Evolutionary conservation across 2,329 filamentous ascomycete genomes (phyloP), one percentile per base, ranked within the genome.

Genomic region (Zalaria obscura): DNA sequence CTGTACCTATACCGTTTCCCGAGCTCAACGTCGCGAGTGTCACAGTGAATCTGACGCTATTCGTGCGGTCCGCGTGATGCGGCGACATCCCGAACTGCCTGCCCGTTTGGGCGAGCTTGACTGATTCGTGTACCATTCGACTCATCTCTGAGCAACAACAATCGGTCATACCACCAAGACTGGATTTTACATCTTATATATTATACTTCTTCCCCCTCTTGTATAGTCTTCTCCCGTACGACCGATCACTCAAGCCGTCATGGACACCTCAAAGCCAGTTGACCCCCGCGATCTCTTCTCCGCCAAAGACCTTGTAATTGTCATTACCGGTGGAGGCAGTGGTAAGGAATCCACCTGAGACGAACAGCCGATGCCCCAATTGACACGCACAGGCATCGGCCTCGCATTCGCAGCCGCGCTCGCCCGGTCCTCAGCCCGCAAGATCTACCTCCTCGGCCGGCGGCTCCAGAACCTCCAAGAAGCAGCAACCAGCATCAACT

Each of bases 391-490:
- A 47, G 45, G 45, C 8, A 45, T 48, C 10, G 46, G 46, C n/a
- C 46, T 45, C 10, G 46, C 46, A 11, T 48, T 65, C 35, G 56
- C 62, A 5, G 52, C 59, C 2, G 52, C 61, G 6, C 53, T 65
- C n/a, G 51, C 43, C n/a, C 55, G 62, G 38, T 62, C 55, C 36
- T 56, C 55, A 31, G 61, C 46, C 2, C 41, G 51, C 3, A 61
- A 62, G 38, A 50, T 66, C 41, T 65, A 63, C 49, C 49, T 65
- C 33, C 55, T 66, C 28, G 62, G 61, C 35, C 62, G 63, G 27
- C 59, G 62, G 25, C 45, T 51, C 7, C 50, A 57, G 18, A 51
- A 55, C 32, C 57, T 66, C 38, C 44, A 60, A 36, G 46, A 56
- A 5, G 59, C 61, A 27, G 55, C 59, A 38, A 47, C 50, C 5